A percentile compares a stretch with the other conserved stretches of the same genome.
These are phyloP conservation scores for Geotrichum bryndzae DNA, from an alignment of 1,139 yeast genomes.

Conservation along the genomic window DNA sequence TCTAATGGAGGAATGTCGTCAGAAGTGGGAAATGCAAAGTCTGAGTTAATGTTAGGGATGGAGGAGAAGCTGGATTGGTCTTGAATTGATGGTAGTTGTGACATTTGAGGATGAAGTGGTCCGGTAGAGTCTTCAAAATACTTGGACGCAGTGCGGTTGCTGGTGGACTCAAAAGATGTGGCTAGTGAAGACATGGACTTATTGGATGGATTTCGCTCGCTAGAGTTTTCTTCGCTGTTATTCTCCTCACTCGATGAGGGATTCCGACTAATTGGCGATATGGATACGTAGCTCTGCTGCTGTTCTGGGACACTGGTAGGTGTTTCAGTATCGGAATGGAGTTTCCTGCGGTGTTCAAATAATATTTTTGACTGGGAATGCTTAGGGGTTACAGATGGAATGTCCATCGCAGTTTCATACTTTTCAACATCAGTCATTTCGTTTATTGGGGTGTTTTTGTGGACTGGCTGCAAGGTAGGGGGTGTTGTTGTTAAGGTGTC, in stretches of 20 bases:
- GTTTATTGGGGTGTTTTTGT: background rate
- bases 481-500: background rate
- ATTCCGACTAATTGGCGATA: conserved; percentile 12
- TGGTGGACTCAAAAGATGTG: conserved; percentile 21
- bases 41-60: background rate
- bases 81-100: background rate
- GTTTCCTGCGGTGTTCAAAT: background rate
- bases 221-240: conserved; percentile 13
- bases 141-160: conserved; percentile 7
- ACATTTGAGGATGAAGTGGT: background rate
- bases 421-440: background rate
- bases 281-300: background rate
- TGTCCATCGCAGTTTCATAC: background rate
- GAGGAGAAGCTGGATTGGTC: conserved; percentile 7
- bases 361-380: background rate
- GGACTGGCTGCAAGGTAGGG: background rate
- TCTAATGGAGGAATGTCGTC: conserved; percentile 5
- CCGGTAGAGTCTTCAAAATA: conserved; percentile 7
- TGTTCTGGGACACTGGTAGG: background rate
- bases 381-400: background rate
- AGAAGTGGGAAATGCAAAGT: background rate
- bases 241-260: conserved; percentile 16
- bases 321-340: background rate
- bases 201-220: conserved; percentile 13
- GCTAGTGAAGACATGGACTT: conserved; percentile 26